Evolutionary conservation across 805 yeast species (phyloP), one percentile per base, ranked within the genome.

Genomic region (Monosporozyma solicola): DNA sequence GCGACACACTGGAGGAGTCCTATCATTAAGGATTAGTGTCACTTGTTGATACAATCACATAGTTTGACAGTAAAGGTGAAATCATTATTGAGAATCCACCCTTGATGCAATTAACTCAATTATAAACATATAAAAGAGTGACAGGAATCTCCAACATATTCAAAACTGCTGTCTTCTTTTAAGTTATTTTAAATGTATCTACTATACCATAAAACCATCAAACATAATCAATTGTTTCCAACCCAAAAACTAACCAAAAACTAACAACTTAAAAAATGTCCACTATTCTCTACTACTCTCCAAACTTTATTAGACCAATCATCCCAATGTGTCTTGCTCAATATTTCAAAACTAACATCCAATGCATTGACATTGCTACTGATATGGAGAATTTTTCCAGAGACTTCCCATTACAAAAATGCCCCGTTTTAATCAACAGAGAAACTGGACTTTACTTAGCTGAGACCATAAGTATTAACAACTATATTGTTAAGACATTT

Each of bases 371-470:
- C 61, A 61, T 64, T 11, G 58, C 63, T 15, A 59, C 61, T 25
- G 57, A 58, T 33, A 55, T 50, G 27, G 57, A 54, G 9, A 32
- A 55, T 3, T 80, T 63, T 69, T 62, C 65, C 53, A 72, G 73
- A 58, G 60, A 72, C 63, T 85, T 85, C 79, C 89, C 91, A 67
- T 73, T 81, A 66, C 74, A 69, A 55, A 80, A 76, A 70, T 71
- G 75, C 57, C 92, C 94, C 68, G 80, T 87, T 56, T 83, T 84
- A 61, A 61, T 80, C 69, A 89, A 86, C 53, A 82, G 84, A 65
- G 78, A 85, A 67, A 41, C 24, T 9, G 90, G 90, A 54, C 80
- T 74, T 77, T 82, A 84, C 69, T 75, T 86, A 67, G 75, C 78
- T 60, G 91, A 86, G 77, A 74, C 72, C 52, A 74, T 82, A 62